phyloP scores from a whole-genome alignment of 805 yeast genomes.

The Tetrapisispora nanseiensis region DNA sequence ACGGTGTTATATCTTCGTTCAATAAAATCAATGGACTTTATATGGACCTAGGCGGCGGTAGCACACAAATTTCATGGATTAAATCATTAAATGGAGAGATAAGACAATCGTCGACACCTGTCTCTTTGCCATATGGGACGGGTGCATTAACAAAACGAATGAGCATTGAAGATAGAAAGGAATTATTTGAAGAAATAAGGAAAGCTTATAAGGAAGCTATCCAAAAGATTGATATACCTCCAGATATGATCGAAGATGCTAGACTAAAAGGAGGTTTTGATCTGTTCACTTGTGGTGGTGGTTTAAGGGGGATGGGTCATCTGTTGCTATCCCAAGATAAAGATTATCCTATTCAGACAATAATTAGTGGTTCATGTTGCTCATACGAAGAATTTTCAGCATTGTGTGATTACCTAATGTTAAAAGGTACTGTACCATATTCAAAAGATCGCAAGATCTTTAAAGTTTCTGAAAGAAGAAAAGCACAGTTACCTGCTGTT shows the following conservation, averaged over 20 bases:
- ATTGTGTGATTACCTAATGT: constrained; percentile 41
- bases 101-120: constrained; percentile 45
- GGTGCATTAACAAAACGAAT: constrained; percentile 53
- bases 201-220: constrained; percentile 42
- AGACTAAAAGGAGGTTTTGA: constrained; percentile 49
- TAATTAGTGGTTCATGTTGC: constrained; percentile 60
- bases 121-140: constrained; percentile 65
- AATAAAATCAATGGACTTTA: constrained; percentile 56
- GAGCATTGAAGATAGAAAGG: constrained; percentile 39
- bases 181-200: constrained; percentile 44
- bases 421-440: constrained; percentile 41
- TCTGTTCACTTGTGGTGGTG: constrained; percentile 65
- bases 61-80: constrained; percentile 63
- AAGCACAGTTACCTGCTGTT: constrained; percentile 60
- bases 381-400: constrained; percentile 42
- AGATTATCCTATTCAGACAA: constrained; percentile 58
- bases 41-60: constrained; percentile 68
- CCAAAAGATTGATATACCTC: constrained; percentile 43
- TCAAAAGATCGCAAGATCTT: constrained; percentile 39
- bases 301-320: constrained; percentile 61
- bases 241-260: constrained; percentile 41
- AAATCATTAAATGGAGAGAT: constrained; percentile 46
- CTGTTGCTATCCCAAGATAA: constrained; percentile 41
- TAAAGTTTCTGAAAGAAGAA: constrained; percentile 56
- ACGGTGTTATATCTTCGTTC: constrained; percentile 68